Evolutionary conservation across 352 stramenopile genomes (phyloP).

Genomic region (Phytophthora quininea): DNA sequence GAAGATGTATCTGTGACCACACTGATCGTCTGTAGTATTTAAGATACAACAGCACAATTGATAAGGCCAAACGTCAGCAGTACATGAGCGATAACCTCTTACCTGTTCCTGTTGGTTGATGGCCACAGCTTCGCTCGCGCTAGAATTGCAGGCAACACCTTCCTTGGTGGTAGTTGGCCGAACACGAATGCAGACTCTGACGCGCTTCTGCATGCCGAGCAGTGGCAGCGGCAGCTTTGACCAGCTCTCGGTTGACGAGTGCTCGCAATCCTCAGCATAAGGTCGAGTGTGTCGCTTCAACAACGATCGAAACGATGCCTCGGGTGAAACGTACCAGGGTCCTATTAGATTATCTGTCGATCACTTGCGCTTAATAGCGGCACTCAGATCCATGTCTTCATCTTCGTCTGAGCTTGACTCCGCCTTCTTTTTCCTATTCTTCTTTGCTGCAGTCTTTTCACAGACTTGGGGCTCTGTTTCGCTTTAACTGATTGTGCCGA

Average conservation of each 20-base stretch:
- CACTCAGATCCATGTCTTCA: conserved; percentile 66
- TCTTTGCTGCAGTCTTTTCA: conserved; percentile 29
- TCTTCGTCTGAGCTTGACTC: conserved; percentile 53
- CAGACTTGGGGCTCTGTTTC: conserved; percentile 15
- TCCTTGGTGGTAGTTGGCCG: conserved; percentile 41
- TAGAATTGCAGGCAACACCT: not conserved
- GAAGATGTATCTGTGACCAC: conserved; percentile 60
- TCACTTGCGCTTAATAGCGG: conserved; percentile 79
- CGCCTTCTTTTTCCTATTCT: conserved; percentile 51
- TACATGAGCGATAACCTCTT: not conserved
- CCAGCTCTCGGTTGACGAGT: conserved; percentile 3
- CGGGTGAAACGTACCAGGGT: conserved; percentile 26
- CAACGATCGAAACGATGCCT: conserved; percentile 16
- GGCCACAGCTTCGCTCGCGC: conserved; percentile 36
- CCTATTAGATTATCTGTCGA: conserved; percentile 35
- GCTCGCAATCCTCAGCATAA: conserved; percentile 10
- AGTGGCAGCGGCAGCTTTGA: not conserved
- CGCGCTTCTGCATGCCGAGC: conserved; percentile 62
- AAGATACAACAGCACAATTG: not conserved
- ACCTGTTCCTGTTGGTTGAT: conserved; percentile 60
- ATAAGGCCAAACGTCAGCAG: not conserved
- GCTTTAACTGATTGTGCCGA: conserved; percentile 12
- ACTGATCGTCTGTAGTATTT: conserved; percentile 51
- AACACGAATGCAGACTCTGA: conserved; percentile 73
- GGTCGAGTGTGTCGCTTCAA: conserved; percentile 8